Percentiles rank a stretch among this genome's conserved stretches.
Conservation (phyloP, 192 early-diverging fungal genomes). For the Glomus cerebriforme region DNA sequence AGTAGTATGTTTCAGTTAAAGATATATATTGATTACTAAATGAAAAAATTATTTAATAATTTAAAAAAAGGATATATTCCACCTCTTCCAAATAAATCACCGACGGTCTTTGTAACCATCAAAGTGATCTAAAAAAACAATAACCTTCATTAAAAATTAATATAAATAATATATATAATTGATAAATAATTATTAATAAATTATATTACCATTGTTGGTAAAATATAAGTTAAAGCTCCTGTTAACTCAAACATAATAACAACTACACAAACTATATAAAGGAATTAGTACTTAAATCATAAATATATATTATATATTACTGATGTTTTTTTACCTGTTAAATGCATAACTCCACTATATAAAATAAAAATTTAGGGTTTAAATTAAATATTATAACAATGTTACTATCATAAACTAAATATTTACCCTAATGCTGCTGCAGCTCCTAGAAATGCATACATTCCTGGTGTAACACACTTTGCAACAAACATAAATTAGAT, state of each 20-base stretch:
- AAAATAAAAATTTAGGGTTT: background rate
- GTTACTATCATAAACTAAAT: constrained; percentile 2
- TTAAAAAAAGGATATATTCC: constrained; percentile 55
- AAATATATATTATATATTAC: background rate
- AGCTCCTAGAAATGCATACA: constrained; percentile 93
- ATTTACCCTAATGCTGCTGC: constrained; percentile 71
- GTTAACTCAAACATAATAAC: constrained; percentile 99
- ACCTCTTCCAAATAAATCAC: constrained; percentile 71
- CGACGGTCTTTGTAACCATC: constrained; percentile 75
- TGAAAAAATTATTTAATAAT: background rate
- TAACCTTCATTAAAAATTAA: no score
- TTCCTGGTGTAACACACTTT: constrained; percentile 89
- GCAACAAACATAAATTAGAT: background rate
- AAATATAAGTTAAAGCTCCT: constrained; percentile 86
- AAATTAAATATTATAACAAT: background rate
- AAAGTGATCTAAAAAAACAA: constrained; percentile 61
- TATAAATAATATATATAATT: background rate
- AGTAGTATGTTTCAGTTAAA: constrained; percentile 38
- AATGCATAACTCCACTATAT: constrained; percentile 41
- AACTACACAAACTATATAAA: constrained; percentile 66
- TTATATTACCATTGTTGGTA: constrained; percentile 60
- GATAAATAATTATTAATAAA: background rate
- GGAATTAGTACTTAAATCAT: constrained; percentile 12
- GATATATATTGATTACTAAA: background rate
- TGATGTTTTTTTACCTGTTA: constrained; percentile 30